A percentile compares a stretch with the other conserved stretches of the same genome.
These are phyloP conservation scores for Nidula microcarpa DNA, from an alignment of 768 basidiomycete genomes.

Conservation along the genomic window DNA sequence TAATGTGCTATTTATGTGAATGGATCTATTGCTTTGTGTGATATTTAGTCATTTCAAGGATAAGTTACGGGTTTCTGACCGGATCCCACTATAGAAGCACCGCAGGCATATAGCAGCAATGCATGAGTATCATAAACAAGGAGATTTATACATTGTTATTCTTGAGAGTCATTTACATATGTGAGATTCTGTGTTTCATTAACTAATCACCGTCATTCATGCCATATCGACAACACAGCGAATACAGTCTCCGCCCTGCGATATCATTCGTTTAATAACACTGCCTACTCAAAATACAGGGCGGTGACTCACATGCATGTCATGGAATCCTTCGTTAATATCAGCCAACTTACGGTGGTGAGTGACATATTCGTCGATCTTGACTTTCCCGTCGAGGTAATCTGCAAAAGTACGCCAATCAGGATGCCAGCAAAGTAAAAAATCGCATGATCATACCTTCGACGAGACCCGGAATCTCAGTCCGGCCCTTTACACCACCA, in stretches of 20 bases:
- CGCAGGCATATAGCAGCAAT: too few species aligned
- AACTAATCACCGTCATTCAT: constrained; percentile 17
- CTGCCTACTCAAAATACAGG: neutral
- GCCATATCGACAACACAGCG: constrained; percentile 94
- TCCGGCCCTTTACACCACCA: constrained; percentile 96
- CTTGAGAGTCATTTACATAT: constrained; percentile 1
- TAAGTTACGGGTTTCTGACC: too few species aligned
- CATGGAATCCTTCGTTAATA: constrained; percentile 86
- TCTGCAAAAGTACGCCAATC: constrained; percentile 39
- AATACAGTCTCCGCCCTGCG: constrained; percentile 81
- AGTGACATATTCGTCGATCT: constrained; percentile 95
- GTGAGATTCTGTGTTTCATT: neutral
- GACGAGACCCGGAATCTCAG: constrained; percentile 91
- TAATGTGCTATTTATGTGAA: constrained; percentile 11
- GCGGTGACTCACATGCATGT: constrained; percentile 84
- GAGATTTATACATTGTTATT: neutral
- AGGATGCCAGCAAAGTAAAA: neutral
- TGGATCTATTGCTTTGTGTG: too few species aligned
- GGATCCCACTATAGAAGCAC: too few species aligned
- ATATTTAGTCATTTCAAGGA: too few species aligned
- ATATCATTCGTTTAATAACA: constrained; percentile 4
- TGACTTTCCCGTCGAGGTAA: constrained; percentile 77
- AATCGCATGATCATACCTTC: constrained; percentile 50
- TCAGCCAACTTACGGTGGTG: constrained; percentile 73
- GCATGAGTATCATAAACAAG: too few species aligned